Evolutionary conservation across 2,329 filamentous ascomycete species (phyloP).

Genomic region (Gyromitra esculenta): DNA sequence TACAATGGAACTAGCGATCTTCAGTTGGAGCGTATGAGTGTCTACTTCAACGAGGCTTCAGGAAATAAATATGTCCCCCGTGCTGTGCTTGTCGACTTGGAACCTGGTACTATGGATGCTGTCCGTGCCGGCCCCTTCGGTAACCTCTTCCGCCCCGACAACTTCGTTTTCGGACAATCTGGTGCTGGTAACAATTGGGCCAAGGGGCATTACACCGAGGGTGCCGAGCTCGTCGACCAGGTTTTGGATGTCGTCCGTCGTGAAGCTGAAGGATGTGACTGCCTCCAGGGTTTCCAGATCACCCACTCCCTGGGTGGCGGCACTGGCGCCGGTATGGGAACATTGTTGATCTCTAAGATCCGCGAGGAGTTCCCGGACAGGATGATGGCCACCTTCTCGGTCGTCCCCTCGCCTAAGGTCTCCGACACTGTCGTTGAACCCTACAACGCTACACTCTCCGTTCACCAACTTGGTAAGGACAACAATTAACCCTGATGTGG

Average conservation of each 20-base stretch:
- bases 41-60: conserved; percentile 98
- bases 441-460: conserved; percentile 98
- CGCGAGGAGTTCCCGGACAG: conserved; percentile 99
- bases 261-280: conserved; percentile 98
- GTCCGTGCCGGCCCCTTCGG: conserved; percentile 98
- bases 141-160: conserved; percentile 99
- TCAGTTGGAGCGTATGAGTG: conserved; percentile 99
- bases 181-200: conserved; percentile 99
- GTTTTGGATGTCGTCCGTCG: conserved; percentile 98
- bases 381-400: conserved; percentile 99
- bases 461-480: conserved; percentile 79
- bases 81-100: conserved; percentile 98
- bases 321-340: conserved; percentile 99
- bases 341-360: conserved; percentile 99
- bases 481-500: conserved; percentile 47
- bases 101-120: conserved; percentile 99
- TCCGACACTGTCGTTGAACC: conserved; percentile 99
- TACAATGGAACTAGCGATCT: conserved; percentile 99
- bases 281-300: conserved; percentile 99
- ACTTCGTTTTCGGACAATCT: conserved; percentile 99
- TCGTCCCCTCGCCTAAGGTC: conserved; percentile 98
- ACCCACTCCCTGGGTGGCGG: conserved; percentile 99
- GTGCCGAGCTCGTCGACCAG: conserved; percentile 97
- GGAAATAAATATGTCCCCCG: conserved; percentile 99
- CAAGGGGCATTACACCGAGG: conserved; percentile 99